Evolutionary conservation across 2,329 filamentous ascomycete species (phyloP).

Genomic region (Ciborinia camelliae): DNA sequence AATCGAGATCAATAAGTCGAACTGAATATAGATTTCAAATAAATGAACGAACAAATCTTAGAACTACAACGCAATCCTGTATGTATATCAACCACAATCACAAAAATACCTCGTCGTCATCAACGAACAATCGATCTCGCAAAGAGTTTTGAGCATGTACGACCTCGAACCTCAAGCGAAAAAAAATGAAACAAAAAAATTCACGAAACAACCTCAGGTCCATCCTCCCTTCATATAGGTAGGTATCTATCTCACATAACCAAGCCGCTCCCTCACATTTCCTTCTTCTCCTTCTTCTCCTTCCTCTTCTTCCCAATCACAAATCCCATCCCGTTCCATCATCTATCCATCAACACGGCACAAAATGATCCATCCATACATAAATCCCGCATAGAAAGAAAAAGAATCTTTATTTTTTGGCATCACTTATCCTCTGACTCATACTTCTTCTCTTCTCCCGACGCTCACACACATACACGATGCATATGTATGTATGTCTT

Average conservation of each 20-base stretch:
- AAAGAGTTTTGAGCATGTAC: background rate
- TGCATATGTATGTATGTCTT: too few relatives aligned
- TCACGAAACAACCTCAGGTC: conserved; percentile 14
- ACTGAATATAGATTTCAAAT: background rate
- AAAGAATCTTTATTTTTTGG: too few relatives aligned
- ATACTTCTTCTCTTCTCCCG: too few relatives aligned
- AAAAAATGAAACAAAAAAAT: conserved; percentile 4
- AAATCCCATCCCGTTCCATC: too few relatives aligned
- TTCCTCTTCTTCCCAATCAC: too few relatives aligned
- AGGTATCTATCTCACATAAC: background rate
- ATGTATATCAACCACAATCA: background rate
- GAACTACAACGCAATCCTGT: background rate
- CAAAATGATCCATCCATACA: too few relatives aligned
- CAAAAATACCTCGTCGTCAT: background rate
- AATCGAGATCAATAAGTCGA: background rate
- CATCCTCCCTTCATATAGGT: background rate
- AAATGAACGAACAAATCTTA: background rate
- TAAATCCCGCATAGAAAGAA: background rate
- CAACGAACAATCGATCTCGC: background rate
- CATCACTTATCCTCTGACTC: background rate
- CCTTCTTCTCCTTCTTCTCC: background rate
- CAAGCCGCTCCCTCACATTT: background rate
- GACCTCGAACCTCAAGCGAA: background rate
- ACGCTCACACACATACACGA: too few relatives aligned
- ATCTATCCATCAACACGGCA: too few relatives aligned